Evolutionary conservation across 163 green algal species (phyloP).

Genomic region (Scenedesmus sp.): DNA sequence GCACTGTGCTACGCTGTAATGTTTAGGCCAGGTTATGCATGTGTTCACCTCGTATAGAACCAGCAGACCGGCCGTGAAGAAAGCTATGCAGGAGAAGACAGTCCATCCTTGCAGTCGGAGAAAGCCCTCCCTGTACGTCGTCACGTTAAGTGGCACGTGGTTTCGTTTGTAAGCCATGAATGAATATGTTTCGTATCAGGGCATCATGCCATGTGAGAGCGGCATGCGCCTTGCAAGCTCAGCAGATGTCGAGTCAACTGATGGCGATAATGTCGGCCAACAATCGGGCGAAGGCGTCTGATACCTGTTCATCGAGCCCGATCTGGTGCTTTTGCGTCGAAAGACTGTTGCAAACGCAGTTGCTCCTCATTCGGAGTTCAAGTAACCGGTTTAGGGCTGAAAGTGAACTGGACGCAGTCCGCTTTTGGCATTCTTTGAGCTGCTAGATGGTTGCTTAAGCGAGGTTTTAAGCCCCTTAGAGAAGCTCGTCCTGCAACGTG

Average conservation of each 20-base stretch:
- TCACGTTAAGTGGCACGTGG: slow-evolving; percentile 54
- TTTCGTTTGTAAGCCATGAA: not conserved
- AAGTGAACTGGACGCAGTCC: not conserved
- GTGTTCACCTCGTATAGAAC: slow-evolving; percentile 55
- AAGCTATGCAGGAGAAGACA: slow-evolving; percentile 45
- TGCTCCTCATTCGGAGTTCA: not conserved
- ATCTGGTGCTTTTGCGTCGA: not conserved
- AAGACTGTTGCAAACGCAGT: not conserved
- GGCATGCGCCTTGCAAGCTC: not conserved
- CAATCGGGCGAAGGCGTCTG: no score
- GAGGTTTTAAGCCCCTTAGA: not conserved
- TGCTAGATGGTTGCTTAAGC: not conserved
- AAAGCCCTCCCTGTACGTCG: slow-evolving; percentile 54
- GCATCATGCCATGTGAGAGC: not conserved
- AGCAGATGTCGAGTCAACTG: not conserved
- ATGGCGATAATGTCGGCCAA: not conserved
- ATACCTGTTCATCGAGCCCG: not conserved
- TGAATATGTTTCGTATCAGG: not conserved
- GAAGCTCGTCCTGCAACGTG: not conserved
- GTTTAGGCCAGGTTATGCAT: not conserved
- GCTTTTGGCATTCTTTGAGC: not conserved
- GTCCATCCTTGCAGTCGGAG: slow-evolving; percentile 59
- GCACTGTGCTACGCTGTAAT: not conserved
- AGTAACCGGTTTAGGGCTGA: slow-evolving; percentile 1
- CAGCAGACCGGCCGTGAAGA: slow-evolving; percentile 47